phyloP scores from a whole-genome alignment of 2,329 filamentous ascomycete genomes.

The Clarireedia homoeocarpa region DNA sequence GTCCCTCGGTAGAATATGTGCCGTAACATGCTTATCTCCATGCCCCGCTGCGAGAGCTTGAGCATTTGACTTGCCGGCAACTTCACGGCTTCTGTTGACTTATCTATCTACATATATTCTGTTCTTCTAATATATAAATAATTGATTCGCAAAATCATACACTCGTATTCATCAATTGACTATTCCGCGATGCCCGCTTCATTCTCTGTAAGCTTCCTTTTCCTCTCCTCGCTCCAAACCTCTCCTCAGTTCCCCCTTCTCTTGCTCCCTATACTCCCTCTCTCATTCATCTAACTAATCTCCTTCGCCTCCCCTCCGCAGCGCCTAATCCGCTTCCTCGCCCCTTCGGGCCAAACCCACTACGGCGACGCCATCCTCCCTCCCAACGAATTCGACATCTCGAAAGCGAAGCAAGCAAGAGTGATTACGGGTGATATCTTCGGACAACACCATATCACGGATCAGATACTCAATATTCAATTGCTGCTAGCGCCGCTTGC shows the following conservation, averaged over 20 bases:
- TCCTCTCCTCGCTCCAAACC: background rate
- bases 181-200: conserved; percentile 29
- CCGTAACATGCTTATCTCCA: no score
- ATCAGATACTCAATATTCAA: conserved; percentile 48
- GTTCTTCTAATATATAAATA: no score
- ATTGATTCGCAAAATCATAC: no score
- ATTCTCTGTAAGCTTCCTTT: conserved; percentile 37
- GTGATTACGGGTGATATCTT: conserved; percentile 61
- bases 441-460: conserved; percentile 54
- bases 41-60: no score
- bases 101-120: no score
- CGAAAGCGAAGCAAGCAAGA: conserved; percentile 50
- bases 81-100: no score
- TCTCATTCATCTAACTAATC: background rate
- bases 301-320: conserved; percentile 28
- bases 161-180: background rate
- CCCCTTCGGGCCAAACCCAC: conserved; percentile 60
- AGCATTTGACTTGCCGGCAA: no score
- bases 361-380: conserved; percentile 70
- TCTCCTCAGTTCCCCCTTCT: background rate
- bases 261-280: background rate
- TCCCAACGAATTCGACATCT: conserved; percentile 49
- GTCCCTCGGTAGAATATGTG: no score
- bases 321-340: conserved; percentile 67
- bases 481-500: conserved; percentile 57